These are phyloP conservation scores for Ascochyta lentis DNA, from an alignment of 2,329 filamentous ascomycete genomes.

Conservation along the genomic window DNA sequence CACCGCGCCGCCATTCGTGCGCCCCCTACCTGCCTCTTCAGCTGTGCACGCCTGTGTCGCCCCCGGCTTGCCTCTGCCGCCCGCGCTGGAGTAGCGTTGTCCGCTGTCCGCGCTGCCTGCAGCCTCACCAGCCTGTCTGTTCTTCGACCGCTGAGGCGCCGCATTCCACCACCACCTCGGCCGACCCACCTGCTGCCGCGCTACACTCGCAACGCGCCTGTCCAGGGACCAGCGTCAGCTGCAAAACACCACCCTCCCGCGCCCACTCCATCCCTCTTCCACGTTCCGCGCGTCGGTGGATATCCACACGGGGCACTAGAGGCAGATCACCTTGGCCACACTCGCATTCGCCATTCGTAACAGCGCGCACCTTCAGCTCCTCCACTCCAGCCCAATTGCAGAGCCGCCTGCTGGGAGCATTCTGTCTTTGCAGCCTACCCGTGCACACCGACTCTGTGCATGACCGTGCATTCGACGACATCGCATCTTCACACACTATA, in stretches of 20 bases:
- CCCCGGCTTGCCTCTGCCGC: conserved; percentile 5
- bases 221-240: conserved; percentile 12
- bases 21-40: no score
- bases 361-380: conserved; percentile 18
- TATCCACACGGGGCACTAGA: conserved; percentile 18
- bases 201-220: conserved; percentile 12
- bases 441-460: conserved; percentile 20
- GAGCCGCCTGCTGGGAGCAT: conserved; percentile 23
- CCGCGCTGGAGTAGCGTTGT: conserved; percentile 2
- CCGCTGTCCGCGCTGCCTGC: conserved; percentile 19
- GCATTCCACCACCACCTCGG: conserved; percentile 22
- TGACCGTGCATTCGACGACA: conserved; percentile 17
- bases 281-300: conserved; percentile 10
- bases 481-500: conserved; percentile 2
- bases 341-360: conserved; percentile 16
- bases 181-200: conserved; percentile 20
- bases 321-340: conserved; percentile 21
- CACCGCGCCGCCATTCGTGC: background rate
- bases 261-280: conserved; percentile 3
- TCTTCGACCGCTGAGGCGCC: conserved; percentile 22
- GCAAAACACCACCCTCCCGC: conserved; percentile 2
- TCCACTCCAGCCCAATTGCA: conserved; percentile 20
- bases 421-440: conserved; percentile 17
- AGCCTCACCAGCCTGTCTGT: conserved; percentile 21
- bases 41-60: conserved; percentile 1